Base-by-base conservation (phyloP, 805 yeast genomes). In the Yamadazyma tumulicola region DNA sequence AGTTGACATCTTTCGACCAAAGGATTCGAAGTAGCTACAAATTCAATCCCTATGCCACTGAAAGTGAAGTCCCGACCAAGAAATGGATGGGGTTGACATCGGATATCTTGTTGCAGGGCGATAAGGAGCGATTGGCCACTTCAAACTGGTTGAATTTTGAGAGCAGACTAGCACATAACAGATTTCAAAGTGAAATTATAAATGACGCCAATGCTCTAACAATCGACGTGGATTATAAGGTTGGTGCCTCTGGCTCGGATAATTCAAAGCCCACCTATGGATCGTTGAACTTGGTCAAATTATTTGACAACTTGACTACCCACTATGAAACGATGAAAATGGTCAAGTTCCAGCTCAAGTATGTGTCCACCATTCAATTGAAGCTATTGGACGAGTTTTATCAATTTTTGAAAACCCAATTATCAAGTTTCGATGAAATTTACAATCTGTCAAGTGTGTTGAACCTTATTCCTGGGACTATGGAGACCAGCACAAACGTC, bases 1-100 rank as follows among this genome's bases (percentile, higher is more conserved):
- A 81, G 47, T 50, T 77, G 5, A 67, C 78, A 29, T 64, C 69
- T 8, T 81, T 81, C 51, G 88, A 81, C 49, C 72, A 65, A 29
- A 53, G 65, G 18, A 43, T 81, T 5, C 51, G 68, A 7, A 61
- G 57, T 17, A 54, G 47, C 3, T 78, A 72, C 49, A 64, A 66
- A 31, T 78, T 67, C 48, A 60, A 64, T 21, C 81, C 80, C 0
- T 59, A 49, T 38, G 42, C 58, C 5, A 44, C 32, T 4, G 29
- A 40, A 9, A 38, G 55, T 10, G 39, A 39, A 2, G 48, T 42
- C 0, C 63, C 68, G 0, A 20, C 38, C 3, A 50, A 49, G 29
- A 61, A 55, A 35, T 75, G 80, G 81, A 45, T 53, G 16, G 80
- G 81, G 0, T 47, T 75, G 13, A 62, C 69, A 1, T 68, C 67